Base-by-base conservation (phyloP, 352 stramenopile genomes). In the Phytophthora fragariaefolia region DNA sequence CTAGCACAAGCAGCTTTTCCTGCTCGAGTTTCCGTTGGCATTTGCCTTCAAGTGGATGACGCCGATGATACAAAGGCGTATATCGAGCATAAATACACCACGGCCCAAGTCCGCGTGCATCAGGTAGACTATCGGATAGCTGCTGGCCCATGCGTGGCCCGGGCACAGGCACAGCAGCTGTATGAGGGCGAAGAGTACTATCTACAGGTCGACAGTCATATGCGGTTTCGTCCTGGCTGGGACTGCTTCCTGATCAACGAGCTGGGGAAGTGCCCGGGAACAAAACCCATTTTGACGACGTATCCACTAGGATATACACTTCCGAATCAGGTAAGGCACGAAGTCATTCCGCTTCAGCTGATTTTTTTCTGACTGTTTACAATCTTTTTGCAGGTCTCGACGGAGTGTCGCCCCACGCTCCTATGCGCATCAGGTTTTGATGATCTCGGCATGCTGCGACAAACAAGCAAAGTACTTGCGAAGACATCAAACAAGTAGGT, bases 191-290 rank as follows among this genome's bases (percentile, higher is more conserved):
- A 99, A 70, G 38, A 81, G 12, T 98, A 93, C 69, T 83, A 97
- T 32, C 82, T 99, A 4, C 95, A 98, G 71, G 97, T 98, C 64
- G 96, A 99, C 71, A 98, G 93, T 55, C 96, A 98, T 76, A 99
- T 98, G 85, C 83, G 93, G 1, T 86, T 95, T 38, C 80, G 80
- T 6, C 53, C 49, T 12, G 75, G 81, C 17, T 99, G 95, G 95
- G 96, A 99, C 70, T 73, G 60, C 9, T 98, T 93, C 55, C 67
- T 99, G 42, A 89, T 98, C 53, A 45, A 76, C 20, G 73, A 96
- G 58, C 78, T 98, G 15, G 42, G 36, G 10, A 71, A 77, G 13
- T 89, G 79, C 47, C 36, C 63, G 2, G 66, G 66, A 10, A 4
- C 59, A 10, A 93, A 94, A 51, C 65, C 93, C 9, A 85, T 98